Evolutionary conservation across 768 basidiomycete species (phyloP).

Genomic region (Phallus indusiatus): DNA sequence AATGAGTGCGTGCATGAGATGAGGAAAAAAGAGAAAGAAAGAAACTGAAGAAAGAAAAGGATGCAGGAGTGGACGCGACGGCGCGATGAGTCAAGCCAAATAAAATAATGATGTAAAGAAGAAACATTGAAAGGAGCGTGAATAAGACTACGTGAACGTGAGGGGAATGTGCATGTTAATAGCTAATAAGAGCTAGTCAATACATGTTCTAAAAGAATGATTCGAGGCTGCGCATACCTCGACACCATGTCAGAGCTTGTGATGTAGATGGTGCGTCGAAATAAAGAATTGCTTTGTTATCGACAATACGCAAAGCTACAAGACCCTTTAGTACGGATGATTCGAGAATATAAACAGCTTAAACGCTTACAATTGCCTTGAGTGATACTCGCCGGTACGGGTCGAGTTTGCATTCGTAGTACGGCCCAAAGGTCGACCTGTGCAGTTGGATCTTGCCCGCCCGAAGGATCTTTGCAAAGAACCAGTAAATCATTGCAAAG

Average conservation of each 20-base stretch:
- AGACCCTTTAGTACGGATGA: conserved; percentile 5
- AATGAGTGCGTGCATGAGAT: not conserved
- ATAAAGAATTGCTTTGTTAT: conserved; percentile 87
- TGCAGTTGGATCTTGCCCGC: conserved; percentile 64
- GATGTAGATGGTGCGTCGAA: conserved; percentile 80
- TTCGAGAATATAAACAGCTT: not conserved
- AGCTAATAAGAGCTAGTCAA: conserved; percentile 32
- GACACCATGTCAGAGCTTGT: conserved; percentile 83
- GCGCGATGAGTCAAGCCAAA: not conserved
- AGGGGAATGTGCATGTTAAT: conserved; percentile 86
- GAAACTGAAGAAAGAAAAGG: too few species aligned
- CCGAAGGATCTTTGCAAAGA: conserved; percentile 78
- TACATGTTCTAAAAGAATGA: conserved; percentile 6
- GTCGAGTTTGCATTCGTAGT: conserved; percentile 86
- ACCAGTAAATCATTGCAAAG: conserved; percentile 92
- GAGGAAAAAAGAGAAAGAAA: not conserved
- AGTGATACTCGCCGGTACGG: conserved; percentile 83
- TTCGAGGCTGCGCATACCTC: conserved; percentile 42
- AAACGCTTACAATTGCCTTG: conserved; percentile 63
- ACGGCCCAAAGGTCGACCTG: conserved; percentile 94
- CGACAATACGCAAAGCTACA: conserved; percentile 74
- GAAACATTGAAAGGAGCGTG: not conserved
- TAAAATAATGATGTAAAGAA: not conserved
- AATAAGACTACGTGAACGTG: conserved; percentile 24
- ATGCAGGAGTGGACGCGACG: not conserved